Evolutionary conservation across 768 basidiomycete species (phyloP), one percentile per base, ranked within the genome.

Genomic region (Auriscalpium orientale): DNA sequence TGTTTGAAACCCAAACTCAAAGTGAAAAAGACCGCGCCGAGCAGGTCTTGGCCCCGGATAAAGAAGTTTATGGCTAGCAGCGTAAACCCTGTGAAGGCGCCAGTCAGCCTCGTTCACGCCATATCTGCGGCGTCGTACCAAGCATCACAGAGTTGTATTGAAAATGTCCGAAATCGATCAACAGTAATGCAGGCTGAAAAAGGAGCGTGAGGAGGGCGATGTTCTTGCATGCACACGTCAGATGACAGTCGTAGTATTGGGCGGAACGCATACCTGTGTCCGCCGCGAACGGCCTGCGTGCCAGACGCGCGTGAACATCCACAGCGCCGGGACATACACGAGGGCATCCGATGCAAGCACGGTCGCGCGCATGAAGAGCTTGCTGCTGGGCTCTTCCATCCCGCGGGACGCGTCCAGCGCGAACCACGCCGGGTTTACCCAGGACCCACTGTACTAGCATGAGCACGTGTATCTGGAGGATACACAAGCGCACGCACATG

Each of bases 71-170:
- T 67, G 0, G 90, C 75, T 22, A 87, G 71, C 28, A 92, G 65
- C 0, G 87, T 83, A 35, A 92, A 74, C 2, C 89, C 87, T 89
- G 55, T 10, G 18, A 8, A 11, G 3, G 15, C 15, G 60, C 3
- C 36, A 37, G 4, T 11, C 10, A 13, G 21, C 8, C 7, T 8
- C 28, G 18, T 48, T 15, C 8, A n/a, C 13, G 34, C 40, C 9
- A 22, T 47, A 2, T 38, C 34, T 54, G 10, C 40, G 43, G 2
- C 34, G 60, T 72, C 73, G 62, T 64, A 81, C 89, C 95, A 49
- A 98, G 83, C 90, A 95, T 94, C 60, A 95, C 81, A 2, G 89
- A 88, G 66, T 97, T 98, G 68, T 93, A 97, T 71, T 98, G 94
- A 64, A 95, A 95, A 67, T 98, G 94, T 0, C 95, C 93, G 66